Evolutionary conservation across 257 asterid species (phyloP).

Genomic region (Capsicum baccatum): DNA sequence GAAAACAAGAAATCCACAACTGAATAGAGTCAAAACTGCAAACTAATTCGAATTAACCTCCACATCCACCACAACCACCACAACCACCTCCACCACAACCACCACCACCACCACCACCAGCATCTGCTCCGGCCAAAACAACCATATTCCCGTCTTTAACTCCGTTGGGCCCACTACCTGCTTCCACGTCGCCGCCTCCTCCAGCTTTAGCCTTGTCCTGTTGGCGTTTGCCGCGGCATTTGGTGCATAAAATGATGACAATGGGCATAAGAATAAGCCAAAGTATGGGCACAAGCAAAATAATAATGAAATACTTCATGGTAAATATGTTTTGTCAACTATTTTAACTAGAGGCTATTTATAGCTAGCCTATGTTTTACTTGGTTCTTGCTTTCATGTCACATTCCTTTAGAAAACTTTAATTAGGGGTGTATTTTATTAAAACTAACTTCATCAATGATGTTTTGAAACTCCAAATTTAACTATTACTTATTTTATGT

Average conservation of each 20-base stretch:
- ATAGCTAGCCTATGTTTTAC: neutral
- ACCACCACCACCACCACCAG: neutral
- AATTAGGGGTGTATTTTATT: no score
- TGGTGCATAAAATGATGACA: no score
- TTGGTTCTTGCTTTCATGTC: no score
- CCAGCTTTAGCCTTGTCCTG: neutral
- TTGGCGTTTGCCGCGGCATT: neutral
- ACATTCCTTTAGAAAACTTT: no score
- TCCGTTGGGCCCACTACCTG: neutral
- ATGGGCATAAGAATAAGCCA: neutral
- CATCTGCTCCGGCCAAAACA: neutral
- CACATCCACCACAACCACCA: conserved; percentile 29
- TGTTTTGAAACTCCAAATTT: no score
- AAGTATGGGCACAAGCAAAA: no score
- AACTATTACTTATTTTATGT: no score
- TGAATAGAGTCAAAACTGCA: neutral
- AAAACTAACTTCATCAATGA: no score
- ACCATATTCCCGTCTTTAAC: neutral
- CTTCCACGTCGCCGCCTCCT: neutral
- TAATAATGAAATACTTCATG: no score
- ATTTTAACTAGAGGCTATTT: neutral
- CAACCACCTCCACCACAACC: conserved; percentile 28
- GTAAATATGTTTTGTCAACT: neutral
- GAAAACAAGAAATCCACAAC: neutral
- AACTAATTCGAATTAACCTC: conserved; percentile 20